Evolutionary conservation across 306 rosid genomes (phyloP), one percentile per base, ranked within the genome.

Genomic region (Macrotyloma uniflorum): DNA sequence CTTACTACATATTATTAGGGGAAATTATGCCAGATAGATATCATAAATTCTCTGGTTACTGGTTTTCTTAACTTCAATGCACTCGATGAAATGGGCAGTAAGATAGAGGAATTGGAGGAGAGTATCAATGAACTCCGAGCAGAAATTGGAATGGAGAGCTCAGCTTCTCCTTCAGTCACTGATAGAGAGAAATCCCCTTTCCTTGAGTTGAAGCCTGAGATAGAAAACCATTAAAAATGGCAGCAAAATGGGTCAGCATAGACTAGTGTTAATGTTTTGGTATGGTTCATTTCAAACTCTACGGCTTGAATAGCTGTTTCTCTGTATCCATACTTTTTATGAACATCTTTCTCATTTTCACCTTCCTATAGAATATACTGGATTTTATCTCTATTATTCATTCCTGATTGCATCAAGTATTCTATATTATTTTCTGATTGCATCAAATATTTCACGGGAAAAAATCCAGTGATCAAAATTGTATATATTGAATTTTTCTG

Each of bases 141-240:
- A 43, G 93, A 92, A 86, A 88, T 92, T 86, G 93, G 93, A 26
- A 62, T 88, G 28, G 91, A 86, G 82, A 84, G 90, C 70, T 85
- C 92, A 63, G 90, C 90, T 0, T 82, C 91, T 22, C 88, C 90
- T 8, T 4, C 72, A 50, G 70, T 79, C 32, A 75, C 87, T 4
- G 53, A 84, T 72, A 64, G 35, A 87, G 80, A 78, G 45, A 69
- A 69, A 38, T 46, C 43, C 4, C 59, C 74, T 8, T 40, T 43
- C 33, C 15, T 12, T 19, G 69, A 67, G 36, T 13, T 54, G 67
- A 77, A 67, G 26, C 47, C 50, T 42, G 46, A 38, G 57, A 35
- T 6, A 53, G 76, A 68, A 18, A 43, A 78, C 69, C 58, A n/a
- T 5, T 51, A 73, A 66, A 66, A 71, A 38, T 78, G 19, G 9